Percentiles rank a stretch among this genome's conserved stretches.
These are phyloP conservation scores for Xylaria intraflava DNA, from an alignment of 495 filamentous ascomycete genomes.

Conservation along the genomic window DNA sequence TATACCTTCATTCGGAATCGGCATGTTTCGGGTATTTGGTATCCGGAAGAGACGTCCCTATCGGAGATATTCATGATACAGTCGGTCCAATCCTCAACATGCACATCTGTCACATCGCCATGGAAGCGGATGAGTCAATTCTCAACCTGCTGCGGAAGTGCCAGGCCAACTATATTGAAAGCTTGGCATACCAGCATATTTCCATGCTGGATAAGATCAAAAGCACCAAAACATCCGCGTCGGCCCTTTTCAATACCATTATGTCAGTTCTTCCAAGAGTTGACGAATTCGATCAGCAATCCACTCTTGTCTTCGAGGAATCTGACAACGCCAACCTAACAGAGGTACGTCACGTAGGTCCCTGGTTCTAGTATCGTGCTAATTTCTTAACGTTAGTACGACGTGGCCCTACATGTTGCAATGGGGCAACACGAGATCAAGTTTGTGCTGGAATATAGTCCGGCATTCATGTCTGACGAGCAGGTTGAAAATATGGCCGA, in stretches of 20 bases:
- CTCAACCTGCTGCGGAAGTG: constrained; percentile 31
- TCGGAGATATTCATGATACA: constrained; percentile 38
- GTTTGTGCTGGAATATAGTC: background rate
- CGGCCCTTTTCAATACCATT: constrained; percentile 44
- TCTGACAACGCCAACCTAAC: constrained; percentile 44
- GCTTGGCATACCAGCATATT: constrained; percentile 48
- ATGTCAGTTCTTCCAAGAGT: constrained; percentile 13
- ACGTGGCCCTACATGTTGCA: background rate
- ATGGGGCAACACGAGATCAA: background rate
- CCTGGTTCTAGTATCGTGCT: background rate
- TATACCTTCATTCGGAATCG: constrained; percentile 27
- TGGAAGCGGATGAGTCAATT: constrained; percentile 21
- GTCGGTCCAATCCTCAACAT: constrained; percentile 54
- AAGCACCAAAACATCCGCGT: background rate
- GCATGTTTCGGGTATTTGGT: constrained; percentile 52
- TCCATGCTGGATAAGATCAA: background rate
- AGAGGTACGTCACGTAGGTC: background rate
- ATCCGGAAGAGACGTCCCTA: constrained; percentile 40
- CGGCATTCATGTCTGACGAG: background rate
- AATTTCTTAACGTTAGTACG: background rate
- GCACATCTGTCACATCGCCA: constrained; percentile 45
- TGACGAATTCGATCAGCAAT: constrained; percentile 35
- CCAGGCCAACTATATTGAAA: constrained; percentile 38
- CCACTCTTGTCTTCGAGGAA: constrained; percentile 48
- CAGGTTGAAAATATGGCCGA: background rate